Base-by-base conservation (phyloP, 2,329 filamentous ascomycete genomes). In the Fusarium setosum region DNA sequence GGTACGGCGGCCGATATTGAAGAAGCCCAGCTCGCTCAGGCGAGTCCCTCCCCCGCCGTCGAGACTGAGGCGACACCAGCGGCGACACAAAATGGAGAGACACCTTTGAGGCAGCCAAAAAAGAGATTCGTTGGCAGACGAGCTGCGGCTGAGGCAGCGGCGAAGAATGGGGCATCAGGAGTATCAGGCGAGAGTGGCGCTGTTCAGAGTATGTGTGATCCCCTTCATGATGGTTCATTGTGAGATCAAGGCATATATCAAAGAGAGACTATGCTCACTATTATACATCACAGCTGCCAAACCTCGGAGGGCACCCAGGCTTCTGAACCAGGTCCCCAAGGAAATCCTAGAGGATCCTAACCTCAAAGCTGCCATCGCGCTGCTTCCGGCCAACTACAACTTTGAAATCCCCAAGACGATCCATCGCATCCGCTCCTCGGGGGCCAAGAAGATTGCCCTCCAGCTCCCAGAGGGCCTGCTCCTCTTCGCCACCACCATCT, bases 361-460 rank as follows among this genome's bases (percentile, higher is more conserved):
- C 45, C 92, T 99, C 73, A 95, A 95, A 77, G 91, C 90, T 41
- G 96, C 96, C 4, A 94, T 98, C 59, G 85, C 89, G 6, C 86
- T 99, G 29, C 88, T 99, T 3, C 96, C 96, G 1, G 83, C 88
- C n/a, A 99, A 99, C 82, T 99, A 99, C 85, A 95, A 92, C 72
- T 99, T 99, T 76, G 96, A 99, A 81, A 94, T 99, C 56, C 96
- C 93, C 76, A 99, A 99, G 82, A 99, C 96, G 9, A 96, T 99
- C 72, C 94, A 98, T 79, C 90, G 95, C 45, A 94, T 99, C 77
- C 91, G 93, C 41, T 91, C 90, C 2, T 88, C 91, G 9, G 89
- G 87, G 9, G 90, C 94, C 2, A 95, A 90, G 75, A 91, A 90
- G 68, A 90, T 99, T 3, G 96, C 95, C 1, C 84, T 99, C n/a